phyloP scores from a whole-genome alignment of 1,139 yeast genomes.

The Pichia sp. region DNA sequence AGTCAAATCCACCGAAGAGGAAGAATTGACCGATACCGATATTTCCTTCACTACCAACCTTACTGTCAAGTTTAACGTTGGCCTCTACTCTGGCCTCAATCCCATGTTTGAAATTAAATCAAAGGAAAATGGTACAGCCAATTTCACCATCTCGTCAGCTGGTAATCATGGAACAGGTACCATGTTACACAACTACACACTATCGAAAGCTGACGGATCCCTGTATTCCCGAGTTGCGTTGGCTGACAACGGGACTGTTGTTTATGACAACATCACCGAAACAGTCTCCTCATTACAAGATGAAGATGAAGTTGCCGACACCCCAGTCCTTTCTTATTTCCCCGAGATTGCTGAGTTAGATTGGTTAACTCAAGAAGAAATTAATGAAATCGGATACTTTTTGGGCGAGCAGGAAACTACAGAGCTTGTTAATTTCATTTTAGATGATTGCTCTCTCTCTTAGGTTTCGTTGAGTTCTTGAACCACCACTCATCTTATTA shows the following conservation, averaged over 20 bases:
- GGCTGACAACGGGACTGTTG: slow-evolving; percentile 38
- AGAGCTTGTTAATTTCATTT: neutral
- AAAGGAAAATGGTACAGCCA: slow-evolving; percentile 46
- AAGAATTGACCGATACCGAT: slow-evolving; percentile 19
- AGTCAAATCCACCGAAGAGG: slow-evolving; percentile 1
- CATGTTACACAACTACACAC: slow-evolving; percentile 38
- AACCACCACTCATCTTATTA: neutral
- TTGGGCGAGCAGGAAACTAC: slow-evolving; percentile 5
- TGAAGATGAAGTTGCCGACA: neutral
- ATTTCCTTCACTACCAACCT: slow-evolving; percentile 25
- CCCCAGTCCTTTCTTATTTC: neutral
- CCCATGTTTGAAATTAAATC: slow-evolving; percentile 29
- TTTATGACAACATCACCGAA: slow-evolving; percentile 30
- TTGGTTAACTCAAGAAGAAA: slow-evolving; percentile 9
- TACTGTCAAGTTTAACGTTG: slow-evolving; percentile 11
- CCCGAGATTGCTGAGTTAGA: slow-evolving; percentile 3
- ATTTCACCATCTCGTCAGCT: slow-evolving; percentile 39
- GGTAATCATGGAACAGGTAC: slow-evolving; percentile 53
- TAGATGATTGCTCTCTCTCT: neutral
- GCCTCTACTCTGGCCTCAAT: slow-evolving; percentile 5
- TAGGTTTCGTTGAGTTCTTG: neutral
- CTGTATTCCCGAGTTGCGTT: slow-evolving; percentile 40
- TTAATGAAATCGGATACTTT: slow-evolving; percentile 5
- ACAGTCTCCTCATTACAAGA: neutral
- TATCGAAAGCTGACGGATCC: slow-evolving; percentile 25